Base-by-base conservation (phyloP, 768 basidiomycete genomes). In the Pisolithus albus region DNA sequence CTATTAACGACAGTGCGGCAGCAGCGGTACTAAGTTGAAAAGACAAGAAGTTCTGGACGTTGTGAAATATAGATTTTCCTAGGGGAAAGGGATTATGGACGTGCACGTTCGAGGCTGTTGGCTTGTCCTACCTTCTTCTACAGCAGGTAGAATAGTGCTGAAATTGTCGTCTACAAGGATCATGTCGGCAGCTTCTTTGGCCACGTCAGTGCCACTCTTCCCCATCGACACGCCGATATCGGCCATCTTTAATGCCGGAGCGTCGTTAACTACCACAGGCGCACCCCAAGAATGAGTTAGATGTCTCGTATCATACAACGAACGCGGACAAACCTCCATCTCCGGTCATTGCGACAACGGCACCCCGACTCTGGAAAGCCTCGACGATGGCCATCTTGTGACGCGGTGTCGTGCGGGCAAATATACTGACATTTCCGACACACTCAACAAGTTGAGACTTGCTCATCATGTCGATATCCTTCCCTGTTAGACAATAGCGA, bases 221-320 rank as follows among this genome's bases (percentile, higher is more conserved):
- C 95, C 95, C 95, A 98, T 98, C 37, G 92, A 90, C 49, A 98
- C 82, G 11, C 95, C 95, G 60, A 98, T 96, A 64, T 97, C 94
- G 3, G 95, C 94, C 91, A 92, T 92, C 70, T 94, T 96, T 54
- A 97, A 72, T 38, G 95, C 94, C 3, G 94, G 95, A 0, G 95
- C 93, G 59, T 98, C 95, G 65, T 98, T 98, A 15, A 97, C 94
- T 80, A 46, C 45, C 44, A 44, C 56, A 32, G 5, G 5, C 19
- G 16, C 34, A 3, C 5, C 24, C 24, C 8, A 8, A 41, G 46
- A 34, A 52, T 46, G n/a, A 8, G 5, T 7, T 19, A 38, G 21
- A n/a, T 5, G 19, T 18, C 32, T 19, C 1, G 28, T 5, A 39
- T 19, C 32, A 34, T 5, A 38, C 32, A 9, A n/a, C 7, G 36